Evolutionary conservation across 768 basidiomycete genomes (phyloP).

Genomic region (Glaciozyma antarctica): DNA sequence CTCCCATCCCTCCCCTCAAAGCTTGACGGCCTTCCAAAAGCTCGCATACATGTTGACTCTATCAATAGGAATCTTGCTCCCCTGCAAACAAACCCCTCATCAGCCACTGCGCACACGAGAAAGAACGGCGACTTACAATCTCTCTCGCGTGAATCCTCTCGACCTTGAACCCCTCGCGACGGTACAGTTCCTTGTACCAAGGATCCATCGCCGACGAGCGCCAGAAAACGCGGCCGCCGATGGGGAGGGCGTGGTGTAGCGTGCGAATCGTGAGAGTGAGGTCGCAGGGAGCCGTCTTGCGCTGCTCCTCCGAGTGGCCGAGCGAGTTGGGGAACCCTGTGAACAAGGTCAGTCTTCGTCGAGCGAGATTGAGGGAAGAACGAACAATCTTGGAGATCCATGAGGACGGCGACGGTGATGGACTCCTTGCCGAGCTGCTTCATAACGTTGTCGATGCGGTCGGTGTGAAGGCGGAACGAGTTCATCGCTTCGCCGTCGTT

Average conservation of each 20-base stretch:
- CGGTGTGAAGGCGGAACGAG: conserved; percentile 61
- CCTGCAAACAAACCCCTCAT: too few relatives aligned
- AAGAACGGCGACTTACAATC: conserved; percentile 31
- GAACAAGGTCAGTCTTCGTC: too few relatives aligned
- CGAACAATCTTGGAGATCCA: conserved; percentile 54
- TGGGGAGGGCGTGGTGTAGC: conserved; percentile 47
- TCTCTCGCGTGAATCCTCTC: conserved; percentile 48
- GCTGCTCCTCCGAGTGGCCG: not conserved
- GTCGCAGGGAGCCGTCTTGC: conserved; percentile 7
- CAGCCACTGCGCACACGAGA: too few relatives aligned
- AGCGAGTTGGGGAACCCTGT: conserved; percentile 25
- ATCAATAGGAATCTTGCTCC: conserved; percentile 49
- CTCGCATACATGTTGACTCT: conserved; percentile 55
- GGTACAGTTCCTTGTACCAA: conserved; percentile 34
- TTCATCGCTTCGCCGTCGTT: conserved; percentile 46
- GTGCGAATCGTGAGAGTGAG: conserved; percentile 37
- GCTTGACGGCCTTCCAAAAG: conserved; percentile 24
- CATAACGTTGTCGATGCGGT: conserved; percentile 51
- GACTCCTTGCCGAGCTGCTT: conserved; percentile 42
- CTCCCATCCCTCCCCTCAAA: not conserved
- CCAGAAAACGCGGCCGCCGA: conserved; percentile 58
- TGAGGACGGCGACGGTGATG: conserved; percentile 57
- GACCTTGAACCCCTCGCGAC: conserved; percentile 31
- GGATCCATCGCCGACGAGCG: conserved; percentile 42
- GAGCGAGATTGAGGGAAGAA: not conserved